Conservation (phyloP, 495 filamentous ascomycete genomes). For the Penicillium samsonianum region DNA sequence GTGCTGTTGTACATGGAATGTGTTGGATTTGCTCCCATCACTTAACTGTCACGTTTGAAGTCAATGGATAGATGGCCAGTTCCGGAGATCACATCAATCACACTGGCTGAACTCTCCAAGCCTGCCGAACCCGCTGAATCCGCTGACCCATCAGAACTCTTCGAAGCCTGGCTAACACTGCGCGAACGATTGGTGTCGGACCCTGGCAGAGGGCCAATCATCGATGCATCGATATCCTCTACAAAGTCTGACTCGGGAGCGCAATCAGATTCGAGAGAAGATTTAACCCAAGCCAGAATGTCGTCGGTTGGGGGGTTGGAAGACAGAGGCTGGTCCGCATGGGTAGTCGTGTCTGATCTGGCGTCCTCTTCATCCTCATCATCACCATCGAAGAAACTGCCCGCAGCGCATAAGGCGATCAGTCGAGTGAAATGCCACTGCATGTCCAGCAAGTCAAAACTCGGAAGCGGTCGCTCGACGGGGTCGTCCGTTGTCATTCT, state of each 20-base stretch:
- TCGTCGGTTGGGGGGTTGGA: background rate
- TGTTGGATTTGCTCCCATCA: background rate
- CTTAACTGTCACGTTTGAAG: background rate
- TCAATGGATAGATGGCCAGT: background rate
- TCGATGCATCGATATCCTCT: background rate
- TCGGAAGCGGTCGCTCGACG: conserved; percentile 13
- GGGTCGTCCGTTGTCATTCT: conserved; percentile 14
- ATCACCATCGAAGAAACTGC: conserved; percentile 23
- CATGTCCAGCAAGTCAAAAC: conserved; percentile 19
- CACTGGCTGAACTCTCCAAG: background rate
- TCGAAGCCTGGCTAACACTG: background rate
- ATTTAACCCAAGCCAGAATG: background rate
- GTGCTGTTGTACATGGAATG: background rate
- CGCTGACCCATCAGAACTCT: background rate
- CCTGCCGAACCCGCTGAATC: background rate
- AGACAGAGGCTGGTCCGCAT: background rate
- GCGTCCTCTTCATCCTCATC: conserved; percentile 19
- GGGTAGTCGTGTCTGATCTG: background rate
- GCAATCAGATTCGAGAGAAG: background rate
- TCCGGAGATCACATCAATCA: background rate
- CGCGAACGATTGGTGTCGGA: background rate
- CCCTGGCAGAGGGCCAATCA: background rate
- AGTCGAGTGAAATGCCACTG: conserved; percentile 19
- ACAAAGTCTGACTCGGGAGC: background rate
- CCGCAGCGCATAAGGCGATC: conserved; percentile 13